A percentile compares a stretch with the other conserved stretches of the same genome.
These are phyloP conservation scores for Sporothrix curviconia DNA, from an alignment of 2,329 filamentous ascomycete genomes.

Conservation along the genomic window DNA sequence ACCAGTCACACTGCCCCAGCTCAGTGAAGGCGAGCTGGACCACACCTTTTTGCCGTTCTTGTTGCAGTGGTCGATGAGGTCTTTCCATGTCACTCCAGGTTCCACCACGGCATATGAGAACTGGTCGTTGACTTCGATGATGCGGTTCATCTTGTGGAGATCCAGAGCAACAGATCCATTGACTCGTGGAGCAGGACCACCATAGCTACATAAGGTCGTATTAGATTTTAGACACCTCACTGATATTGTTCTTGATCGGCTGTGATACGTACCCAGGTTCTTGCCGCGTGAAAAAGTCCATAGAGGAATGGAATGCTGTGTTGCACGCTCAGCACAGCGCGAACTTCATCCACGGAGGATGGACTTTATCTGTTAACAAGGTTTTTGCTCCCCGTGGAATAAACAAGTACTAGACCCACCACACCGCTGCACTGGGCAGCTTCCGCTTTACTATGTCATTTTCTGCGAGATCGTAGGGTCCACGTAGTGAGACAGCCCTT, in stretches of 20 bases:
- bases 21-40: slow-evolving; percentile 32
- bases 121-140: slow-evolving; percentile 36
- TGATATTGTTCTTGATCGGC: too few relatives aligned
- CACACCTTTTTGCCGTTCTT: slow-evolving; percentile 34
- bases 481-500: slow-evolving; percentile 33
- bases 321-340: slow-evolving; percentile 30
- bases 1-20: slow-evolving; percentile 43
- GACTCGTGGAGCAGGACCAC: slow-evolving; percentile 41
- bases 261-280: too few relatives aligned
- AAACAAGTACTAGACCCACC: too few relatives aligned
- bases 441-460: slow-evolving; percentile 27
- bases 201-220: too few relatives aligned
- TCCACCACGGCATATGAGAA: slow-evolving; percentile 40
- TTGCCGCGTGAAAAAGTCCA: slow-evolving; percentile 32
- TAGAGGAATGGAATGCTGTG: slow-evolving; percentile 27
- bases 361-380: background rate
- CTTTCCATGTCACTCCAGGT: slow-evolving; percentile 38
- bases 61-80: slow-evolving; percentile 34
- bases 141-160: slow-evolving; percentile 37
- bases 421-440: slow-evolving; percentile 35
- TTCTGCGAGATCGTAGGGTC: slow-evolving; percentile 38
- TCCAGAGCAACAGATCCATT: slow-evolving; percentile 40
- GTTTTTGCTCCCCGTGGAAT: too few relatives aligned
- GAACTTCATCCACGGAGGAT: slow-evolving; percentile 21
- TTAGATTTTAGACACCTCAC: too few relatives aligned